Conservation (phyloP, 371 early-diverging fungal genomes). For the Saksenaea vasiformis region DNA sequence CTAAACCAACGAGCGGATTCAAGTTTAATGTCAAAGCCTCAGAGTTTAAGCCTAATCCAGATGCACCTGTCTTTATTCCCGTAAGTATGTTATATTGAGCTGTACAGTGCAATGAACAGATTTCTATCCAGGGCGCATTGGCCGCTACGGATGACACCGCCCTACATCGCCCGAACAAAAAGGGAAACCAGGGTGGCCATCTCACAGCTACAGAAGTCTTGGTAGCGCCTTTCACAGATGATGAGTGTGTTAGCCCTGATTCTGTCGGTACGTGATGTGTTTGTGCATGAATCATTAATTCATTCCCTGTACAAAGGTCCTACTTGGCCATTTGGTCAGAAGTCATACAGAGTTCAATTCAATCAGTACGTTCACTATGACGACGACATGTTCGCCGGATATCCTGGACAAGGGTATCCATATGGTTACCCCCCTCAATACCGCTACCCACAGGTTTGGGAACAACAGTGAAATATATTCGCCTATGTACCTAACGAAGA, state of each 20-base stretch:
- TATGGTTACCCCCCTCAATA: slow-evolving; percentile 48
- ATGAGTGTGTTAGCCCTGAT: slow-evolving; percentile 26
- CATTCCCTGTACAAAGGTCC: slow-evolving; percentile 26
- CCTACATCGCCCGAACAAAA: slow-evolving; percentile 27
- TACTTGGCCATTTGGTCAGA: slow-evolving; percentile 54
- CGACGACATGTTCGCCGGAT: slow-evolving; percentile 37
- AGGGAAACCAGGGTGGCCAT: slow-evolving; percentile 17
- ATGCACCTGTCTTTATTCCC: slow-evolving; percentile 78
- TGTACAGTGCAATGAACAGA: background rate
- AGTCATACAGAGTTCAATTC: slow-evolving; percentile 47
- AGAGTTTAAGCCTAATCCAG: slow-evolving; percentile 87
- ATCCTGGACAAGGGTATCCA: slow-evolving; percentile 43
- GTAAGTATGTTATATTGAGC: slow-evolving; percentile 23
- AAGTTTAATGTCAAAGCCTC: slow-evolving; percentile 86
- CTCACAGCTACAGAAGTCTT: slow-evolving; percentile 35
- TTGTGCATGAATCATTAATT: background rate
- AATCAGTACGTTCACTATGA: slow-evolving; percentile 37
- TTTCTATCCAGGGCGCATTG: slow-evolving; percentile 10
- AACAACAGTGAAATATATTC: background rate
- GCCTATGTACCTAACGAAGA: background rate
- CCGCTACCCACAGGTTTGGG: slow-evolving; percentile 45
- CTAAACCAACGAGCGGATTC: slow-evolving; percentile 49
- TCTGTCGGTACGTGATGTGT: slow-evolving; percentile 30
- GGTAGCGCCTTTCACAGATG: slow-evolving; percentile 32
- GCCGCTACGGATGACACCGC: slow-evolving; percentile 19